Evolutionary conservation across 1,139 yeast genomes (phyloP), one percentile per base, ranked within the genome.

Genomic region (Yamadazyma friedrichii): DNA sequence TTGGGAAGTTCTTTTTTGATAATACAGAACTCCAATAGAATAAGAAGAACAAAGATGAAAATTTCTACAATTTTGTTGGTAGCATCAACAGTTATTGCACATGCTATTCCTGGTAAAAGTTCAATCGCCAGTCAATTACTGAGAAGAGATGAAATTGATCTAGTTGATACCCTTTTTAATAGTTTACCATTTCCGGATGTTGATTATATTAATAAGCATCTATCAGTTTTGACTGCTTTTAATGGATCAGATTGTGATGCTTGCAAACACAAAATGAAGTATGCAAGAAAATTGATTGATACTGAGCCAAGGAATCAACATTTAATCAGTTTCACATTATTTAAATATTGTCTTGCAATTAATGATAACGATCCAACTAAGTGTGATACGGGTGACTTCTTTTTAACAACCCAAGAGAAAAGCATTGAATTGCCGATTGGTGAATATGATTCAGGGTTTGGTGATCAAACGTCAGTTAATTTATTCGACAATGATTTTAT

Each of bases 401-500:
- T 69, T 44, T 55, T 69, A 43, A 62, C 69, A 35, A 69, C 74
- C 30, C 61, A 62, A 35, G 44, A 59, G 27, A 43, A 55, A 35
- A 51, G 55, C 40, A 30, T 26, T 9, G 50, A 51, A 13, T 41
- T 40, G 6, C 54, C 55, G 27, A 49, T 47, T 17, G 45, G 51
- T 20, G 43, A 51, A 13, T 53, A 46, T 38, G 54, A 58, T 32
- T 53, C 62, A 1, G 65, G 65, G 4, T 46, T 56, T 16, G 47
- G 49, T 29, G 46, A 53, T 15, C 53, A 54, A 9, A 50, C 63
- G n/a, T 55, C 64, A 31, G 55, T 69, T 31, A 60, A 65, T 44
- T 63, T 69, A 46, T 67, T 52, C 36, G 73, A 68, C 48, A 69
- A 67, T 43, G 74, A 69, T 42, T 69, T 67, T 48, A 50, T 67